A percentile compares a stretch with the other conserved stretches of the same genome.
Conservation (phyloP, 805 yeast genomes). For the Starmera pachycereana region DNA sequence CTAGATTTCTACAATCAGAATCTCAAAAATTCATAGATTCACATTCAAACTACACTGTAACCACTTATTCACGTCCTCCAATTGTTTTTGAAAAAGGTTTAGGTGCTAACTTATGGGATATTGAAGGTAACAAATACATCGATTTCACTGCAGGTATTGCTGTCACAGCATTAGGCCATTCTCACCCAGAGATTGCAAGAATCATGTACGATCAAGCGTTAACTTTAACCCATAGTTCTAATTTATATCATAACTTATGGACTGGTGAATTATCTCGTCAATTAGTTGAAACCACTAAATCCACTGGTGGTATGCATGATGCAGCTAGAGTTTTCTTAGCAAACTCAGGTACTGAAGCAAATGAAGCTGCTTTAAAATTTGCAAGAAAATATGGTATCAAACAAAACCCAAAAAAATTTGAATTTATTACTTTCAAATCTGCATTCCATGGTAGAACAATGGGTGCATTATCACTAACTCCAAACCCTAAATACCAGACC, state of each 20-base stretch:
- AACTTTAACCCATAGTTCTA: conserved; percentile 74
- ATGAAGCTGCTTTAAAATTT: conserved; percentile 70
- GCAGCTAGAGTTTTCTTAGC: conserved; percentile 68
- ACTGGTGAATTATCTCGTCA: conserved; percentile 70
- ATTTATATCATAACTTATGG: conserved; percentile 75
- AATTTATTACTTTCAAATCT: conserved; percentile 76
- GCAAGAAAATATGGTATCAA: conserved; percentile 72
- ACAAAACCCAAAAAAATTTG: conserved; percentile 45
- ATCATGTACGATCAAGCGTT: conserved; percentile 63
- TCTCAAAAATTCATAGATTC: conserved; percentile 28
- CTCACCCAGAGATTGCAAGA: conserved; percentile 63
- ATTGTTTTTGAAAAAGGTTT: conserved; percentile 70
- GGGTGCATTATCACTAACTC: conserved; percentile 90
- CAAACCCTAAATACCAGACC: conserved; percentile 83
- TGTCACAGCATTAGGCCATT: conserved; percentile 90
- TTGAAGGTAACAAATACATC: conserved; percentile 65
- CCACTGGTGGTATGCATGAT: conserved; percentile 68
- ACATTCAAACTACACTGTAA: conserved; percentile 39
- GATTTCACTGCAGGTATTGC: conserved; percentile 97
- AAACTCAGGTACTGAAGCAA: conserved; percentile 73
- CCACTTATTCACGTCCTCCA: conserved; percentile 74
- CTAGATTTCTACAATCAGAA: conserved; percentile 4
- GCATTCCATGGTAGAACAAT: conserved; percentile 94
- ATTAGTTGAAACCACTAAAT: conserved; percentile 57
- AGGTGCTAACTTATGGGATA: conserved; percentile 75